These are phyloP conservation scores for Globisporangium radiosum DNA, from an alignment of 352 stramenopile species.

Conservation along the genomic window DNA sequence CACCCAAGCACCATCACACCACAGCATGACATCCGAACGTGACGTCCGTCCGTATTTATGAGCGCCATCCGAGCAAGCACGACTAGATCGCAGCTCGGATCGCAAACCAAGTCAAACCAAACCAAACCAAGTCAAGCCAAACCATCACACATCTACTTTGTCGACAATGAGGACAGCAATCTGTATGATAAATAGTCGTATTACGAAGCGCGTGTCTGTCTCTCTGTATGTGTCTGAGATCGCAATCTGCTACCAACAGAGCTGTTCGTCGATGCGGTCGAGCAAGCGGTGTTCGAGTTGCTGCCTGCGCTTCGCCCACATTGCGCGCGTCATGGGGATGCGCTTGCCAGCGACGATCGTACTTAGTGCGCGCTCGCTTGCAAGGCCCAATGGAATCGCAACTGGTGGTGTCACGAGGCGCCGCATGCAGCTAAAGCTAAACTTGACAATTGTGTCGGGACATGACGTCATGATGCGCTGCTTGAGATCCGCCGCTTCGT, in stretches of 20 bases:
- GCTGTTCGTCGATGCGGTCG: constrained; percentile 18
- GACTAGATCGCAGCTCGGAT: too few relatives aligned
- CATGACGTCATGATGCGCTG: constrained; percentile 40
- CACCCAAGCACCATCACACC: too few relatives aligned
- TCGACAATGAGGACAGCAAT: too few relatives aligned
- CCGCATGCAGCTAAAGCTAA: constrained; percentile 57
- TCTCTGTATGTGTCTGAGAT: not conserved
- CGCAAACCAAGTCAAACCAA: too few relatives aligned
- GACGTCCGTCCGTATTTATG: too few relatives aligned
- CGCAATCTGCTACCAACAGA: not conserved
- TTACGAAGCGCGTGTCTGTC: not conserved
- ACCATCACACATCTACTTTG: too few relatives aligned
- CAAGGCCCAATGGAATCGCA: constrained; percentile 33
- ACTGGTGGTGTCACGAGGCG: constrained; percentile 47
- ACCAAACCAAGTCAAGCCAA: too few relatives aligned
- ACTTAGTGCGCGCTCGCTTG: constrained; percentile 17
- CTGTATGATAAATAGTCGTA: too few relatives aligned
- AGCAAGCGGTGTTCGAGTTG: constrained; percentile 6
- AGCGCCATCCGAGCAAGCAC: too few relatives aligned
- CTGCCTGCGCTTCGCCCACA: constrained; percentile 48
- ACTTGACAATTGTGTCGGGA: constrained; percentile 37
- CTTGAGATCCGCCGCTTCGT: constrained; percentile 51
- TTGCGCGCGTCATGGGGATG: constrained; percentile 53
- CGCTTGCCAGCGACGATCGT: constrained; percentile 49
- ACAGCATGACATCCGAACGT: too few relatives aligned